A percentile compares a stretch with the other conserved stretches of the same genome.
Conservation (phyloP, 352 stramenopile species). For the Phytophthora citrophthora region DNA sequence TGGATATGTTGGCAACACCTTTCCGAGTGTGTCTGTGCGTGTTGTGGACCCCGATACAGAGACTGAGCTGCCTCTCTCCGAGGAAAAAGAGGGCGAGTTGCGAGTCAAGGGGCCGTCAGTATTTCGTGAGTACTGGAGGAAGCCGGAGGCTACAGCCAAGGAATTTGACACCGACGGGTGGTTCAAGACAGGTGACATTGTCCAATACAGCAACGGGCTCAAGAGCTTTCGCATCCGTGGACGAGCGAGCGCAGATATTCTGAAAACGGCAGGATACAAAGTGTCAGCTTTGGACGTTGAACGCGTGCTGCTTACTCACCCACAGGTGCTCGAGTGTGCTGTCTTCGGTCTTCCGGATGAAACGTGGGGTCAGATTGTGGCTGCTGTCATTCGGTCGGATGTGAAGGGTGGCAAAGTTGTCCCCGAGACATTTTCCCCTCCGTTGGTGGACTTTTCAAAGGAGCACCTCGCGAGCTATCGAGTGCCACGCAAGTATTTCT, state of each 20-base stretch:
- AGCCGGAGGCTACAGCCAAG: slow-evolving; percentile 82
- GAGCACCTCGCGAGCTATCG: slow-evolving; percentile 86
- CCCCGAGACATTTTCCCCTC: slow-evolving; percentile 29
- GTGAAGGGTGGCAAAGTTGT: slow-evolving; percentile 17
- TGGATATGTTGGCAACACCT: slow-evolving; percentile 84
- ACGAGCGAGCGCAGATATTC: slow-evolving; percentile 90
- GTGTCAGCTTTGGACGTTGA: slow-evolving; percentile 93
- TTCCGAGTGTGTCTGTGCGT: slow-evolving; percentile 84
- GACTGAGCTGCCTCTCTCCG: slow-evolving; percentile 39
- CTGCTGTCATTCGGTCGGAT: slow-evolving; percentile 56
- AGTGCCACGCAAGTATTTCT: slow-evolving; percentile 72
- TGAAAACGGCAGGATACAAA: slow-evolving; percentile 94
- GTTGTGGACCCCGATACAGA: slow-evolving; percentile 82
- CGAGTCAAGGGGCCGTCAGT: slow-evolving; percentile 87
- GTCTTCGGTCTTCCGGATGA: slow-evolving; percentile 89
- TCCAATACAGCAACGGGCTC: slow-evolving; percentile 68
- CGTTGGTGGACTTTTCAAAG: slow-evolving; percentile 60
- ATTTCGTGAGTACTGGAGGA: slow-evolving; percentile 89
- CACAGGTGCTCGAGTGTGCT: slow-evolving; percentile 78
- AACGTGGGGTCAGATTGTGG: slow-evolving; percentile 86
- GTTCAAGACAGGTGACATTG: slow-evolving; percentile 93
- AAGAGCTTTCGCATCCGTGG: slow-evolving; percentile 91
- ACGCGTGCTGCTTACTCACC: slow-evolving; percentile 82
- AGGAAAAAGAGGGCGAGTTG: slow-evolving; percentile 77
- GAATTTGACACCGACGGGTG: slow-evolving; percentile 87